Evolutionary conservation across 306 rosid genomes (phyloP), one percentile per base, ranked within the genome.

Genomic region (Sechiopsis laciniata): DNA sequence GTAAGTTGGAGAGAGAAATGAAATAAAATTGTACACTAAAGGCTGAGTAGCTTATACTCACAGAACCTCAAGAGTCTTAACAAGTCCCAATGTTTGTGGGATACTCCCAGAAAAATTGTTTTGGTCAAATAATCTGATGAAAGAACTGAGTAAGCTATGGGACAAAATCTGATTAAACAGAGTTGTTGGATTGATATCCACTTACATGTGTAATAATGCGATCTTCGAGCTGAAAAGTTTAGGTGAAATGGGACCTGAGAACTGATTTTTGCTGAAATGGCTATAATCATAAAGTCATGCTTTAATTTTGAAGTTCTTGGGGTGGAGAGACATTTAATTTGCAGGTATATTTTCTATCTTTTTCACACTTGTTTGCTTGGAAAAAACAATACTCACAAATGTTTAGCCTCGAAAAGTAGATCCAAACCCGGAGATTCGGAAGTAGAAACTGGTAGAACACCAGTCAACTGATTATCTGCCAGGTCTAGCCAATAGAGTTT

Each of bases 171-270:
- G 51, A 68, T 15, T 26, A 19, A 69, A 56, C 16, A 55, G 71
- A 64, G 60, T 59, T 11, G 11, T 51, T 32, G 16, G 57, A 60
- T 8, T 53, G 59, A 21, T 53, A 73, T 76, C 62, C 48, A 80
- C 96, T 85, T 91, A 94, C 99, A 89, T 58, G 71, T 94, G 99
- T 79, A 94, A 87, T 74, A 94, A 86, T 54, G n/a, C 76, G 96
- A 85, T 94, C 24, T 78, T 61, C 40, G 95, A 78, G 84, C 83
- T 80, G 80, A 94, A 94, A 73, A 94, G 86, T 72, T 77, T 35
- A 7, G 85, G 55, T 26, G 97, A 88, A 78, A 94, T 91, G 80
- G 81, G 5, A 72, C 96, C 96, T 75, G 95, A 89, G 56, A 94
- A 88, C 82, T 83, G 80, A 83, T 94, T 94, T 86, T 89, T 87